Percentiles rank a stretch among this genome's conserved stretches.
These are phyloP conservation scores for Paramyrothecium roridum DNA, from an alignment of 2,329 filamentous ascomycete genomes.

Conservation along the genomic window DNA sequence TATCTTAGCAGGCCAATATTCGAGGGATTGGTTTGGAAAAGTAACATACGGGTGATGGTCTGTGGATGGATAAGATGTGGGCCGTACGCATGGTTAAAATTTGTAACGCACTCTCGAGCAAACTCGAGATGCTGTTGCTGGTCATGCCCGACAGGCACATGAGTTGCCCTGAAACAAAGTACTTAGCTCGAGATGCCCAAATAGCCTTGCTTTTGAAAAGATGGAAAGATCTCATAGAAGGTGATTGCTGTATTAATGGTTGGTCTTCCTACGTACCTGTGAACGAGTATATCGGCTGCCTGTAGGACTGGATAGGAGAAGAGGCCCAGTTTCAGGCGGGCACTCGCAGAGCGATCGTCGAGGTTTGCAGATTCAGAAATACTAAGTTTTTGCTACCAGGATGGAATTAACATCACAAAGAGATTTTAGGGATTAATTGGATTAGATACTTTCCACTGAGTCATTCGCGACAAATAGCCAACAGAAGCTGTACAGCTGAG, in stretches of 20 bases:
- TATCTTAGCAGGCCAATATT: neutral
- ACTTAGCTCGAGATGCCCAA: neutral
- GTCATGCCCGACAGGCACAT: constrained; percentile 96
- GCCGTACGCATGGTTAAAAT: constrained; percentile 78
- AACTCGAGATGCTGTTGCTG: constrained; percentile 94
- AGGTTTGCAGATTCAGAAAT: constrained; percentile 56
- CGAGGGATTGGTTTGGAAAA: neutral
- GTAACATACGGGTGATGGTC: constrained; percentile 63
- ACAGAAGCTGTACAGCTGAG: constrained; percentile 87
- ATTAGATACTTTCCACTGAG: constrained; percentile 83
- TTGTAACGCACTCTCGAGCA: constrained; percentile 76
- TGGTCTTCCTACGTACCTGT: constrained; percentile 48
- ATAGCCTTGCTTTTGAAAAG: constrained; percentile 22
- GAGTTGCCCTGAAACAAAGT: constrained; percentile 60
- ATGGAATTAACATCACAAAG: constrained; percentile 5
- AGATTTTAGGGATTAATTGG: neutral
- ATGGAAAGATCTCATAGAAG: neutral
- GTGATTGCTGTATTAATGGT: neutral
- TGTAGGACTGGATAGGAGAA: constrained; percentile 97
- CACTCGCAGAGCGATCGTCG: constrained; percentile 56
- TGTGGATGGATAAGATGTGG: constrained; percentile 63
- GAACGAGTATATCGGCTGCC: constrained; percentile 89
- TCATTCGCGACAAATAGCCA: constrained; percentile 97
- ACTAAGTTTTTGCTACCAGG: constrained; percentile 67
- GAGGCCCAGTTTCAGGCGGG: constrained; percentile 74